Base-by-base conservation (phyloP, 208 protist species). In the Leishmania aethiopica region DNA sequence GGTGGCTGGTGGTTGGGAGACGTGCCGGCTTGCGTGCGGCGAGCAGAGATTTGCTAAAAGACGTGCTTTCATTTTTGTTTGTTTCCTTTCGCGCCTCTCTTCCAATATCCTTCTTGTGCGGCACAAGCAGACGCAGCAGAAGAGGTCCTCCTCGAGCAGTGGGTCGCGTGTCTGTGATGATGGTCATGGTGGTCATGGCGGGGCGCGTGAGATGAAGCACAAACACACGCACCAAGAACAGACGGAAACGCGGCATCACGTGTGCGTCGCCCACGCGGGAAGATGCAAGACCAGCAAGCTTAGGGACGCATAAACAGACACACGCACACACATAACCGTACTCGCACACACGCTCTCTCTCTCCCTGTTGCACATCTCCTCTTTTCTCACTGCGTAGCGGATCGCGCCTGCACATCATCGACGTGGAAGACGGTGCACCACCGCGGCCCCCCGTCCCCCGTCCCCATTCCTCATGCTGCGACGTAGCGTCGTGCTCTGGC, bases 61-160 rank as follows among this genome's bases (percentile, higher is more conserved):
- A 53, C 64, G 45, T 78, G 80, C 49, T 75, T 75, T 60, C 72
- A 32, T 1, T 77, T 7, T 59, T 73, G 11, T 60, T 7, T 32
- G 10, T 78, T 80, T 40, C 75, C 79, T 82, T 17, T 88, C 40
- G 15, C 51, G 15, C 2, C 79, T 84, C 78, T 84, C 82, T 83
- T 22, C 40, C 67, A 47, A 47, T 22, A 22, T 11, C 17, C 22
- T 32, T 64, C 59, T 28, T 3, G 22, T 64, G 59, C 2, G n/a
- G n/a, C 51, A 22, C 51, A 55, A 6, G 3, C 51, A 55, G 3
- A 22, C 51, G 51, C 17, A 55, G 22, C 51, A 55, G 51, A 22
- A 55, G 51, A 55, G 15, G 51, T 13, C 15, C 51, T 55, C 17
- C 17, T 55, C 51, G 51, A 55, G 51, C 17, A 8, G 51, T 55